Conservation (phyloP, 306 rosid genomes). For the Castanea crenata region DNA sequence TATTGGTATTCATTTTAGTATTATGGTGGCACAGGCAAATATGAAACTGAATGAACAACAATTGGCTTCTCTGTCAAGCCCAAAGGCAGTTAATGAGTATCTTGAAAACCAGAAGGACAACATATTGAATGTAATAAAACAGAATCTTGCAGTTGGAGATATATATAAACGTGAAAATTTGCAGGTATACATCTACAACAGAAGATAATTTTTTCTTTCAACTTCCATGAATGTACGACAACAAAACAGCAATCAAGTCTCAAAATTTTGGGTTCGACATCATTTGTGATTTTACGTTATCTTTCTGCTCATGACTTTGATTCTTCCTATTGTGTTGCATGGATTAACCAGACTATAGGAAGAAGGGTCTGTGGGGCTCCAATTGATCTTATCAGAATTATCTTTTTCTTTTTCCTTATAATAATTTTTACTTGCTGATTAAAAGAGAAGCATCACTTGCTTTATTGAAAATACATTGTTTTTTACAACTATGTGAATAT, state of each 20-base stretch:
- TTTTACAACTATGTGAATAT: slow-evolving; percentile 11
- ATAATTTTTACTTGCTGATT: neutral
- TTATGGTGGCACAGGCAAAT: slow-evolving; percentile 57
- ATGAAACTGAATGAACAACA: slow-evolving; percentile 72
- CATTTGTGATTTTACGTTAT: neutral
- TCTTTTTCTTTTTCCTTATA: neutral
- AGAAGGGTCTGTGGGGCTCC: neutral
- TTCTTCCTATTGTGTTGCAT: neutral
- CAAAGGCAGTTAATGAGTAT: slow-evolving; percentile 84
- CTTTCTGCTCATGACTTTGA: neutral
- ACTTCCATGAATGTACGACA: neutral
- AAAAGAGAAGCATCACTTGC: slow-evolving; percentile 5
- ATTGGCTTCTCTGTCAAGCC: slow-evolving; percentile 77
- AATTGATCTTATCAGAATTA: neutral
- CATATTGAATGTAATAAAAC: slow-evolving; percentile 71
- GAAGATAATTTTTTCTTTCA: neutral
- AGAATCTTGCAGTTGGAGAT: slow-evolving; percentile 97
- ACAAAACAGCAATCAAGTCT: too few relatives aligned
- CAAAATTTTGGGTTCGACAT: too few relatives aligned
- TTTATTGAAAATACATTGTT: slow-evolving; percentile 8
- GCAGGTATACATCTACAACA: slow-evolving; percentile 51
- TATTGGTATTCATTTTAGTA: slow-evolving; percentile 11
- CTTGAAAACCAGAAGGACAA: slow-evolving; percentile 79
- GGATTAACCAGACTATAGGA: neutral
- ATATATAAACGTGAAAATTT: slow-evolving; percentile 81